Evolutionary conservation across 2,329 filamentous ascomycete species (phyloP), one percentile per base, ranked within the genome.

Genomic region (Fusarium irregulare): DNA sequence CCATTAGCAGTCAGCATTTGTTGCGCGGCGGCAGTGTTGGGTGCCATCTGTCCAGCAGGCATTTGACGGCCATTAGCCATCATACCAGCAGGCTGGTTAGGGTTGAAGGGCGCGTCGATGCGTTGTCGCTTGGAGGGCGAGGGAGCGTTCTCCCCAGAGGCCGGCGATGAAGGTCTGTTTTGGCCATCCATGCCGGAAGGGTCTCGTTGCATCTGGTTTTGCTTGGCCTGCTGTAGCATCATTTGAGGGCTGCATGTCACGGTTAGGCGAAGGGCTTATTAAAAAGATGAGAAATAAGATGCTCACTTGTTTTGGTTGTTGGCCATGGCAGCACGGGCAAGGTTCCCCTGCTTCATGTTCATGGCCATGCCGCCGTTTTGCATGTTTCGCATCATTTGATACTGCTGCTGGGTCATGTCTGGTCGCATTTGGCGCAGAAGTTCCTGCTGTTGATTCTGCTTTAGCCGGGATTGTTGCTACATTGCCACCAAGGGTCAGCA

Each of bases 101-200:
- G 89, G 78, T 93, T 93, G 81, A 93, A 93, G 12, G 86, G 86
- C 34, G 86, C 86, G 75, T 91, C 90, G 65, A 97, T 87, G 60
- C 94, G 92, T 61, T 91, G 93, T 76, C 94, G 89, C 84, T 98
- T 98, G 68, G 92, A 95, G 3, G 95, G 95, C 32, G 95, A 98
- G 7, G 94, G 93, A 27, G 93, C 94, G 76, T 96, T 96, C 56
- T 98, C 94, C 57, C 90, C 91, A 40, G 91, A 91, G 53, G 90
- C 89, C 10, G 95, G 95, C 34, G 95, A 97, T 61, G 91, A 90
- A 28, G 93, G 91, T 64, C 94, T 89, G 69, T 91, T 90, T 64
- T 92, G 92, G 80, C 91, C 91, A 75, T 97, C 93, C 88, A 96
- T 93, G 68, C 91, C 90, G 18, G 93, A 95, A 56, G 93, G 92